phyloP scores from a whole-genome alignment of 495 filamentous ascomycete species.

The Aspergillus bertholletiae region DNA sequence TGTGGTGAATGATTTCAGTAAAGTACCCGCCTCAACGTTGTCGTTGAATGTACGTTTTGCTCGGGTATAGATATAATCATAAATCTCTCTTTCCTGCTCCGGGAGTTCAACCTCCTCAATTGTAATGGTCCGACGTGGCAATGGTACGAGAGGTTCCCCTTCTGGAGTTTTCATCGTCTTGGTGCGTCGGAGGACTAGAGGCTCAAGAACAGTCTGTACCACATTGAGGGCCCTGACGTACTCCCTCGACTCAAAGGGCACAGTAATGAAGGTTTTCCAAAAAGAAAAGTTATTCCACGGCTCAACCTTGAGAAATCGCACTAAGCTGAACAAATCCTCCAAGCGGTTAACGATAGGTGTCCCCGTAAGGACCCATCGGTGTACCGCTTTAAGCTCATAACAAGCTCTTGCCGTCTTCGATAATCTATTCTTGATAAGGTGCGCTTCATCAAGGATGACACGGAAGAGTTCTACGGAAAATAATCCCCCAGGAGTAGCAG shows the following conservation, averaged over 20 bases:
- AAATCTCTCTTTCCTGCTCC: slow-evolving; percentile 80
- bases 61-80: slow-evolving; percentile 79
- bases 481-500: slow-evolving; percentile 65
- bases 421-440: slow-evolving; percentile 87
- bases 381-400: slow-evolving; percentile 77
- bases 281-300: slow-evolving; percentile 98
- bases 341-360: slow-evolving; percentile 96
- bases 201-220: slow-evolving; percentile 94
- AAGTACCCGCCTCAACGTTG: slow-evolving; percentile 85
- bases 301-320: slow-evolving; percentile 87
- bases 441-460: slow-evolving; percentile 92
- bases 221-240: slow-evolving; percentile 92
- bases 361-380: slow-evolving; percentile 92
- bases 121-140: slow-evolving; percentile 76
- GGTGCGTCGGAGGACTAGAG: slow-evolving; percentile 88
- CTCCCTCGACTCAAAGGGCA: slow-evolving; percentile 92
- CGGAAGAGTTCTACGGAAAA: slow-evolving; percentile 93
- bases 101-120: slow-evolving; percentile 86
- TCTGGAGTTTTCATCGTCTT: slow-evolving; percentile 98
- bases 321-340: slow-evolving; percentile 94
- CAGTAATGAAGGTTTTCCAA: slow-evolving; percentile 98
- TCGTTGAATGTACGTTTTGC: slow-evolving; percentile 80
- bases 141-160: slow-evolving; percentile 76
- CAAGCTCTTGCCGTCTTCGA: slow-evolving; percentile 91
- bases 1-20: slow-evolving; percentile 90